Base-by-base conservation (phyloP, 352 stramenopile species). In the Phytophthora brassicae region DNA sequence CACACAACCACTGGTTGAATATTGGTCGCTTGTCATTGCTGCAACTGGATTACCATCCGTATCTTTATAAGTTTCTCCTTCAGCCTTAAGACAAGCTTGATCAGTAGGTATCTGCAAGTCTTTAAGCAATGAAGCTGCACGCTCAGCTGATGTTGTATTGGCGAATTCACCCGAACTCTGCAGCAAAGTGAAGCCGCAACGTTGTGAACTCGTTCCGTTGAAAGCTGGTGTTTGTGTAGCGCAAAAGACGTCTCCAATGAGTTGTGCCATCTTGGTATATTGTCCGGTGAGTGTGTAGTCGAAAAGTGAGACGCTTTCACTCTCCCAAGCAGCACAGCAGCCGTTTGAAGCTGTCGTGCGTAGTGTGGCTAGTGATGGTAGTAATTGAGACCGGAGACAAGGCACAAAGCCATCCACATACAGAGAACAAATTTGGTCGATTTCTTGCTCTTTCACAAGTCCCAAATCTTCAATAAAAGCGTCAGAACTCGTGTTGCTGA, bases 201-300 rank as follows among this genome's bases (percentile, higher is more conserved):
- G 68, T 59, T 88, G 77, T 17, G 68, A 72, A 61, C 53, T 70
- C 16, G 68, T 66, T 24, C 65, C 66, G 28, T 58, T 64, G 44
- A 75, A 78, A 2, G 75, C 64, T 16, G 77, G 70, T 19, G 68
- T 79, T 59, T 89, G 80, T 43, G 54, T 74, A 33, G 80, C 68
- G 42, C 80, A 89, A 28, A 82, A 49, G 23, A 82, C 45, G 56
- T 88, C 72, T 5, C 77, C 80, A 0, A 84, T 35, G 28, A 88
- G 67, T 62, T 88, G 75, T 35, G 66, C 68, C 14, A 82, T 60
- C 60, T 86, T 86, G 57, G 66, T 75, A 54, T 88, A 58, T 36
- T 86, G 73, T 13, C 74, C 76, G 29, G 78, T 81, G 59, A 88
- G 54, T n/a, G 78, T 73, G 66, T 86, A 90, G 58, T 78, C 77